Base-by-base conservation (phyloP, 768 basidiomycete genomes). In the Fomitopsis serialis region DNA sequence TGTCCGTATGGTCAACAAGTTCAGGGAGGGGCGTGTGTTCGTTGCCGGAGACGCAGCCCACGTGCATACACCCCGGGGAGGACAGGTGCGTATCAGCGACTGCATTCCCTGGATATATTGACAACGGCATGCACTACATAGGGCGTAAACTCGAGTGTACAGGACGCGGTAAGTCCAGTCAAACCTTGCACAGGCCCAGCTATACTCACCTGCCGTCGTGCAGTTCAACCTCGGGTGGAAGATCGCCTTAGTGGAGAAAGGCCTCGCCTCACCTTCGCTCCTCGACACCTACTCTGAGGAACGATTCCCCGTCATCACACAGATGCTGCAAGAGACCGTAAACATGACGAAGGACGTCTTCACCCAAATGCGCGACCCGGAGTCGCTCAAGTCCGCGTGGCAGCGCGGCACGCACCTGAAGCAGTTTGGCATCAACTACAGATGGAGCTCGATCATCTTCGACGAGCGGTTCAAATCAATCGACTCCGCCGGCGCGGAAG, bases 361-460 rank as follows among this genome's bases (percentile, higher is more conserved):
- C 8, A 17, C 13, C 5, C 32, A 42, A 7, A 23, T 3, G 4
- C 3, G 7, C 7, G 52, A 53, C 21, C 47, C 32, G n/a, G 11
- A 10, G 22, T 15, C 3, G 11, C 4, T 13, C 4, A 8, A 36
- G 21, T 15, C 34, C 6, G 23, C 40, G 3, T 51, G 50, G 50
- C 11, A 21, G 15, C 21, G 50, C 5, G 40, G 40, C 15, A 10
- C 12, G 6, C 40, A 42, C 9, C 29, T 78, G 4, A 58, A 64
- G n/a, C 76, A 78, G 63, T 72, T 80, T 34, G 78, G 78, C 8
- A 68, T 81, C 42, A 82, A 82, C 63, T 82, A 77, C 57, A 71
- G 81, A 10, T 72, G 72, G 62, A 80, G 79, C 57, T 54, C 72
- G 0, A 70, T 79, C 22, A 66, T 80, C 1, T 25, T 76, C 7